A percentile compares a stretch with the other conserved stretches of the same genome.
Conservation (phyloP, 1,139 yeast genomes). For the Taiozyma sp. region DNA sequence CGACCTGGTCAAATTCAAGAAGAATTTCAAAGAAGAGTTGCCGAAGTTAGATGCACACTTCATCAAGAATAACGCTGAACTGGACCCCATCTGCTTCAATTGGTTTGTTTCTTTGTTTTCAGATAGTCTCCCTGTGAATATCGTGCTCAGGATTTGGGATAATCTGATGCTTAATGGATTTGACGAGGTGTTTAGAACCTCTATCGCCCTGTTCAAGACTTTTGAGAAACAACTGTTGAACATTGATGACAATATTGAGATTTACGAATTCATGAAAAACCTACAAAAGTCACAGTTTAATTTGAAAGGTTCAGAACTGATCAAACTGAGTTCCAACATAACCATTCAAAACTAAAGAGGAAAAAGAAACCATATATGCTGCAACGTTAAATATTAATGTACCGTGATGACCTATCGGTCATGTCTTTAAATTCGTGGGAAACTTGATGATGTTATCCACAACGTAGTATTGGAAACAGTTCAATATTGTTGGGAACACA, state of each 20-base stretch:
- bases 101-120: constrained; percentile 58
- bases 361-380: background rate
- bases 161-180: constrained; percentile 39
- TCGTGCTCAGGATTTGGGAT: constrained; percentile 49
- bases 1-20: constrained; percentile 32
- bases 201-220: constrained; percentile 38
- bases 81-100: constrained; percentile 48
- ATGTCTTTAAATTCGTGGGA: background rate
- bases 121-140: constrained; percentile 47
- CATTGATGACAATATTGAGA: constrained; percentile 32
- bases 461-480: constrained; percentile 79
- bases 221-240: constrained; percentile 33
- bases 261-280: constrained; percentile 40
- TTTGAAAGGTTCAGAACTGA: constrained; percentile 20
- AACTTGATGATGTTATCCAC: constrained; percentile 83
- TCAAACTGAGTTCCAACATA: constrained; percentile 9
- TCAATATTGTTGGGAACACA: constrained; percentile 72
- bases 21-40: constrained; percentile 26
- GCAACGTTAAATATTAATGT: background rate
- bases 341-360: background rate
- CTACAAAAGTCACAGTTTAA: constrained; percentile 25
- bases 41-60: constrained; percentile 38
- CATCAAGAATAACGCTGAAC: constrained; percentile 33
- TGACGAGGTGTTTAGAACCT: constrained; percentile 30
- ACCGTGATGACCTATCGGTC: background rate